These are phyloP conservation scores for Gliomastix tumulicola DNA, from an alignment of 2,329 filamentous ascomycete species.

Conservation along the genomic window DNA sequence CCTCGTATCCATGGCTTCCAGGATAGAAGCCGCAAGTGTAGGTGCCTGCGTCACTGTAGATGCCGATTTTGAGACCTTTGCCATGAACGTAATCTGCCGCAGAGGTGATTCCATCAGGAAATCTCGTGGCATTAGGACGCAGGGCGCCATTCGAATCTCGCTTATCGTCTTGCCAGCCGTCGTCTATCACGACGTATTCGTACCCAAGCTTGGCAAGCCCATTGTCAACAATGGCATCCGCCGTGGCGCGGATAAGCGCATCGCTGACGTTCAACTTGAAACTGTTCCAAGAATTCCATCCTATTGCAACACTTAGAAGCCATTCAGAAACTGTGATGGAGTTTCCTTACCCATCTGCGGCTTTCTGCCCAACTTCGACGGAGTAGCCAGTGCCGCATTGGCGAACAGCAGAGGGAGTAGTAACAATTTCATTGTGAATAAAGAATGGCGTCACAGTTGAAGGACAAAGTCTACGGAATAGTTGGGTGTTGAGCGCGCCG, in stretches of 20 bases:
- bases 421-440: neutral
- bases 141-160: constrained; percentile 19
- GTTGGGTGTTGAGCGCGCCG: neutral
- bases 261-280: constrained; percentile 44
- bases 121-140: constrained; percentile 29
- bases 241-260: constrained; percentile 36
- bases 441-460: neutral
- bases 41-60: constrained; percentile 49
- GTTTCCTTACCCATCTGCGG: neutral
- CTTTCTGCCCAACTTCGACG: neutral
- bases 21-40: constrained; percentile 11
- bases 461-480: neutral
- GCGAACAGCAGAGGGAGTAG: neutral
- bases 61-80: constrained; percentile 54
- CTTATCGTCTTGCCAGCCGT: constrained; percentile 48
- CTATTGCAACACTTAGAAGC: constrained; percentile 18
- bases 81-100: constrained; percentile 46
- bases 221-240: constrained; percentile 36
- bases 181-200: constrained; percentile 54
- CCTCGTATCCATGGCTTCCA: constrained; percentile 43
- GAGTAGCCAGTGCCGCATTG: neutral
- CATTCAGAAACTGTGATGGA: neutral
- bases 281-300: constrained; percentile 49
- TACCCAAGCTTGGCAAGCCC: constrained; percentile 48
- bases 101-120: constrained; percentile 50